Evolutionary conservation across 257 asterid species (phyloP), one percentile per base, ranked within the genome.

Genomic region (Orobanche coerulescens): DNA sequence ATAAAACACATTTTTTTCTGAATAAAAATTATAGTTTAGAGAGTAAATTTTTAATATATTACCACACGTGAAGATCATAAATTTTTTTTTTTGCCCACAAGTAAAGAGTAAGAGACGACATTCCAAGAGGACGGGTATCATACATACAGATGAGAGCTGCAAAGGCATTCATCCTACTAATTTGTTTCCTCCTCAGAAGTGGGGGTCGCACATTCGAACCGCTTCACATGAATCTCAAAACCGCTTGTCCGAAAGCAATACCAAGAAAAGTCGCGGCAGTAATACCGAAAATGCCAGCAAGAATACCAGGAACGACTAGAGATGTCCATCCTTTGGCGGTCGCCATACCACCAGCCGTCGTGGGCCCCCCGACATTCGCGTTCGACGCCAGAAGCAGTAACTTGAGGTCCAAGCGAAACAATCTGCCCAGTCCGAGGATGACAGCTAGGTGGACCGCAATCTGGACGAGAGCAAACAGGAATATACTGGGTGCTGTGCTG

Each of bases 271-370:
- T 88, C 2, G 96, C 98, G 28, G 86, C 74, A 0, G 98, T 72
- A 11, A 79, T 81, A 47, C 98, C 96, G 43, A 92, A 92, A 28
- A 92, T 92, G 68, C 98, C 98, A 0, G 79, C 94, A 71, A 92
- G 96, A 74, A 92, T 86, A 16, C 84, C 95, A 4, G 98, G 96
- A 44, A 88, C 77, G 6, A 88, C 75, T 4, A 88, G 28, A 53
- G 98, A 88, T 58, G 59, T 78, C 98, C 98, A 92, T 43, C 95
- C 98, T 76, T 88, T 88, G 26, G 98, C 93, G 25, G 93, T 86
- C 72, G 98, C 98, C 98, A 92, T 88, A 40, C 96, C 96, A 62
- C 94, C 75, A 9, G 96, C 98, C 25, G 98, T 92, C 3, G 98
- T 88, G 1, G 96, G 98, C 20, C 96, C 98, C 4, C 96, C 96